phyloP scores from a whole-genome alignment of 345 rosid species.

The Trapa bicornis region DNA sequence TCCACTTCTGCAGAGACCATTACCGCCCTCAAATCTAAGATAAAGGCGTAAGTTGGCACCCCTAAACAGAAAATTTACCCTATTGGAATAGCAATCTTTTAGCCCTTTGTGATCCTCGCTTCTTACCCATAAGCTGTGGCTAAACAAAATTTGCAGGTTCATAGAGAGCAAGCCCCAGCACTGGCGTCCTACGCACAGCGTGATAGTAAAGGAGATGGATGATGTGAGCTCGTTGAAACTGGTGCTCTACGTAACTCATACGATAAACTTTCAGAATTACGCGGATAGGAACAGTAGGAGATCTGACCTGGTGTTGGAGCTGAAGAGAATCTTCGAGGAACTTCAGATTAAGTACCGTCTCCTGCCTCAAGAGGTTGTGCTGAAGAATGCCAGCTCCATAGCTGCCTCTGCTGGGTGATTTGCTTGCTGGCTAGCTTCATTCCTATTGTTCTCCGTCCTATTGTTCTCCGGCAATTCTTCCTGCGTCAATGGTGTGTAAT shows the following conservation, averaged over 20 bases:
- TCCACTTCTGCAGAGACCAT: constrained; percentile 52
- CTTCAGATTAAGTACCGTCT: constrained; percentile 44
- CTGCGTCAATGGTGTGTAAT: too few relatives aligned
- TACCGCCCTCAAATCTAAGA: constrained; percentile 36
- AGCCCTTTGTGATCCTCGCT: too few relatives aligned
- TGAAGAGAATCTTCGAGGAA: constrained; percentile 48
- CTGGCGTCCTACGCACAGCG: constrained; percentile 40
- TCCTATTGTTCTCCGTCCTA: too few relatives aligned
- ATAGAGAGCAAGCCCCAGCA: constrained; percentile 55
- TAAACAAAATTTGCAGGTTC: constrained; percentile 27
- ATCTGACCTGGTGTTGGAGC: constrained; percentile 42
- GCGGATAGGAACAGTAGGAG: constrained; percentile 41
- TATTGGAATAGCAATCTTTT: too few relatives aligned
- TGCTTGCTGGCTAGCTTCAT: not conserved
- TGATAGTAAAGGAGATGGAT: constrained; percentile 54
- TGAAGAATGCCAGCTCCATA: constrained; percentile 9
- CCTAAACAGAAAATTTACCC: too few relatives aligned
- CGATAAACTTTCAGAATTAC: constrained; percentile 52
- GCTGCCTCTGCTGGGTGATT: constrained; percentile 1
- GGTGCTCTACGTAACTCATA: constrained; percentile 47
- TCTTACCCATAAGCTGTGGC: not conserved
- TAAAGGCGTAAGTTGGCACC: constrained; percentile 28
- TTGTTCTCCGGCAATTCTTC: too few relatives aligned
- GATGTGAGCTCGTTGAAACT: constrained; percentile 59
- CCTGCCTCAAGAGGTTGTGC: constrained; percentile 46